phyloP scores from a whole-genome alignment of 345 rosid genomes.

The Salix brachista region DNA sequence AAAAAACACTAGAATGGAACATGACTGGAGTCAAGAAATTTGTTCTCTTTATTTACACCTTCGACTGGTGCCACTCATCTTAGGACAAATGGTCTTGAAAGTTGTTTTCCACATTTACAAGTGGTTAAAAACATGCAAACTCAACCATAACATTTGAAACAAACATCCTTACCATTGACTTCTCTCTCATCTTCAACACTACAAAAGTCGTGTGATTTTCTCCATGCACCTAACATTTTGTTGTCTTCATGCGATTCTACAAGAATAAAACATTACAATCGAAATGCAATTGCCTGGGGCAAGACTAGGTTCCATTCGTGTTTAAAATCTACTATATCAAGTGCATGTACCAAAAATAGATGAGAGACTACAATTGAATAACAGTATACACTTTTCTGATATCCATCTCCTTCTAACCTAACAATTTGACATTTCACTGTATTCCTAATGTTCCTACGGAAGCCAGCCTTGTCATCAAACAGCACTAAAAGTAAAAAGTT shows the following conservation, averaged over 20 bases:
- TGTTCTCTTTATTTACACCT: not conserved
- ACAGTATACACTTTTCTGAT: not conserved
- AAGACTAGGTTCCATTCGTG: not conserved
- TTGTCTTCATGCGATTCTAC: not conserved
- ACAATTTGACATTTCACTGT: conserved; percentile 1
- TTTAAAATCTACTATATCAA: not conserved
- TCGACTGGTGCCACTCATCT: not conserved
- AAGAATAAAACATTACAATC: not conserved
- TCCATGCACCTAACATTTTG: not conserved
- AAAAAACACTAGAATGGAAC: not conserved
- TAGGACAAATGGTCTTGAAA: not conserved
- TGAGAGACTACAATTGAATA: conserved; percentile 10
- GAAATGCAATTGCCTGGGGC: not conserved
- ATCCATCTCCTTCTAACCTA: not conserved
- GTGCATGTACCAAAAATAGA: not conserved
- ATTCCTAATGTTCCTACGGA: not conserved
- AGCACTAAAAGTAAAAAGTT: not conserved
- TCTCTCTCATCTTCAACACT: not conserved
- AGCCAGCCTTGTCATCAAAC: not conserved
- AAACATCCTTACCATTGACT: not conserved
- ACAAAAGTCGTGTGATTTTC: not conserved
- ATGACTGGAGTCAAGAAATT: not conserved
- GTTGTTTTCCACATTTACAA: not conserved
- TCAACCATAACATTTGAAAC: not conserved
- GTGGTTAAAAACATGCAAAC: not conserved